These are phyloP conservation scores for Metschnikowia anglica DNA, from an alignment of 805 yeast genomes.

Conservation along the genomic window DNA sequence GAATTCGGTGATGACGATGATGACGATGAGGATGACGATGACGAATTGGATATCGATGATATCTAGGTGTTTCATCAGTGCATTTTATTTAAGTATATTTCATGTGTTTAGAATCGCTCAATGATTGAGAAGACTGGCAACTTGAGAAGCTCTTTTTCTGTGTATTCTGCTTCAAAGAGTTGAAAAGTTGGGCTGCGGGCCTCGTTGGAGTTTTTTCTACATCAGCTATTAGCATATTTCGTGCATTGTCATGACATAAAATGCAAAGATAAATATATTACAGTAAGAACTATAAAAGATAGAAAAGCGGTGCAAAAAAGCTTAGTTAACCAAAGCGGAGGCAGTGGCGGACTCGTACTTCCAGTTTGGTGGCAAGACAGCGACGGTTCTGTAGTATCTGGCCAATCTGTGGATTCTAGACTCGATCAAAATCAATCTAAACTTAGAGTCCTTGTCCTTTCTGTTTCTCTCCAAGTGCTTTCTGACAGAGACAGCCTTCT, in stretches of 20 bases:
- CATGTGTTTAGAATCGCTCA: conserved; percentile 2
- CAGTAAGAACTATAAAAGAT: conserved; percentile 11
- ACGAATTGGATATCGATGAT: conserved; percentile 88
- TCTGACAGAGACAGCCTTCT: conserved; percentile 99
- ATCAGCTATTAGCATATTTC: not conserved
- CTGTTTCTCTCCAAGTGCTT: conserved; percentile 99
- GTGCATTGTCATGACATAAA: not conserved
- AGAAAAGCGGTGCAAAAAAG: conserved; percentile 23
- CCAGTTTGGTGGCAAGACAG: conserved; percentile 99
- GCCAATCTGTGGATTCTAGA: conserved; percentile 99
- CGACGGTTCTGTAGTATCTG: conserved; percentile 99
- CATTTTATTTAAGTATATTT: conserved; percentile 4
- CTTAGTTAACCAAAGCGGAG: conserved; percentile 97
- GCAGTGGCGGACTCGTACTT: conserved; percentile 99
- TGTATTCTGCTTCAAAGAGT: not conserved
- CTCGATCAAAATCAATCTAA: conserved; percentile 99
- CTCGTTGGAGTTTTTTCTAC: too few relatives aligned
- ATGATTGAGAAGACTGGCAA: conserved; percentile 1
- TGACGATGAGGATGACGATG: conserved; percentile 70
- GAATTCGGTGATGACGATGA: conserved; percentile 95
- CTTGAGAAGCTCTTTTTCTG: not conserved
- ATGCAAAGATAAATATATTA: conserved; percentile 16
- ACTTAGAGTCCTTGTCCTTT: conserved; percentile 99
- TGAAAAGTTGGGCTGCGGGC: too few relatives aligned
- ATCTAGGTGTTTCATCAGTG: conserved; percentile 46